Evolutionary conservation across 768 basidiomycete species (phyloP), one percentile per base, ranked within the genome.

Genomic region (Hysterangium stoloniferum): DNA sequence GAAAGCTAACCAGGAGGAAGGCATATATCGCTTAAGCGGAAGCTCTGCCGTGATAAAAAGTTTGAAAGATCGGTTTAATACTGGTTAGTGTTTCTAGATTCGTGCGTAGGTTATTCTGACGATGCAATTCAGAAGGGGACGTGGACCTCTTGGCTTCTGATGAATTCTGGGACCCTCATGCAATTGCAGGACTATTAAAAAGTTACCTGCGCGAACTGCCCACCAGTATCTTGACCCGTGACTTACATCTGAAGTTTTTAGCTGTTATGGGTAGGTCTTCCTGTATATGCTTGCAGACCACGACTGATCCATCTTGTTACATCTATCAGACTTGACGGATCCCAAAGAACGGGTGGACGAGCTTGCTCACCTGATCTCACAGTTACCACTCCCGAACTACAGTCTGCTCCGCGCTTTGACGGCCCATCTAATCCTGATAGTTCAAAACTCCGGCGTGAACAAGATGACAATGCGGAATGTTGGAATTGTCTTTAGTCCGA

Each of bases 401-500:
- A 91, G 84, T 52, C 74, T 98, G 17, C 80, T 98, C 52, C 86
- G 95, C 32, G 94, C 95, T 13, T 75, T 99, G 51, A 94, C 86
- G 1, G 91, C 94, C 22, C 95, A 99, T 66, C 74, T 99, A 54
- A 96, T 97, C 57, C 74, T 93, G 37, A 87, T 99, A 59, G 92
- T 98, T 38, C 85, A 91, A 66, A 93, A 98, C 62, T 79, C 92
- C 15, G 59, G 75, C 36, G 69, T 86, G 52, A 96, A 96, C 80
- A 98, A 94, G 73, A 99, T 99, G 96, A 94, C 87, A 35, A 84
- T 98, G 80, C 82, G 95, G 40, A 99, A 99, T 64, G 91, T 99
- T 24, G 94, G 95, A 15, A 98, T 99, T 54, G 95, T 98, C 20
- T 97, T 98, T 69, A 94, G 92, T 57, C 96, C 96, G 2, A 98